Evolutionary conservation across 2,329 filamentous ascomycete species (phyloP).

Genomic region (Allantophomopsis lycopodina): DNA sequence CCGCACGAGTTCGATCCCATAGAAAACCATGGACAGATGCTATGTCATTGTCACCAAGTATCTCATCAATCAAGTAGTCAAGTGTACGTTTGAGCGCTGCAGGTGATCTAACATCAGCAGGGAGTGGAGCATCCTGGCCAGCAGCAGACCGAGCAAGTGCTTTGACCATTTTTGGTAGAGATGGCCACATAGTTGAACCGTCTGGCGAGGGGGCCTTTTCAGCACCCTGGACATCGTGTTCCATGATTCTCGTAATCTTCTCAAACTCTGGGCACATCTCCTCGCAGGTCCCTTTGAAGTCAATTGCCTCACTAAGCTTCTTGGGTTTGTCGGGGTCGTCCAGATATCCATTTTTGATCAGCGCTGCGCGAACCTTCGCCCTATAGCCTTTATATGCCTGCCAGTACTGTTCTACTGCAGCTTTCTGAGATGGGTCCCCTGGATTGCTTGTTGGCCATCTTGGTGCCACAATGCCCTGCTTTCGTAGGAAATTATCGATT

Average conservation of each 20-base stretch:
- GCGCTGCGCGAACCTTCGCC: conserved; percentile 36
- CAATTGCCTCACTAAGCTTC: conserved; percentile 46
- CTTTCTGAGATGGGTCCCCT: conserved; percentile 34
- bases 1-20: conserved; percentile 54
- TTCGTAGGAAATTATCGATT: conserved; percentile 37
- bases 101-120: conserved; percentile 53
- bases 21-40: conserved; percentile 45
- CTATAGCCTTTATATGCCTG: conserved; percentile 43
- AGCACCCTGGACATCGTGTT: conserved; percentile 40
- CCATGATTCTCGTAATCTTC: conserved; percentile 46
- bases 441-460: conserved; percentile 37
- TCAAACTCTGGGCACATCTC: conserved; percentile 60
- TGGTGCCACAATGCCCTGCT: conserved; percentile 31
- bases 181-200: conserved; percentile 27
- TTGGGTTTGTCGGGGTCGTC: conserved; percentile 52
- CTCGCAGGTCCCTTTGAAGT: conserved; percentile 55
- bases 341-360: conserved; percentile 45
- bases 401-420: conserved; percentile 37
- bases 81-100: conserved; percentile 42
- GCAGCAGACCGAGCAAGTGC: conserved; percentile 54
- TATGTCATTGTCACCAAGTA: conserved; percentile 41
- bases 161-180: conserved; percentile 46
- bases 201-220: conserved; percentile 32
- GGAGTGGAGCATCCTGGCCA: conserved; percentile 52
- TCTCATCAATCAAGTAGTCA: conserved; percentile 47